These are phyloP conservation scores for Leptographium procerum DNA, from an alignment of 2,329 filamentous ascomycete genomes.

Conservation along the genomic window DNA sequence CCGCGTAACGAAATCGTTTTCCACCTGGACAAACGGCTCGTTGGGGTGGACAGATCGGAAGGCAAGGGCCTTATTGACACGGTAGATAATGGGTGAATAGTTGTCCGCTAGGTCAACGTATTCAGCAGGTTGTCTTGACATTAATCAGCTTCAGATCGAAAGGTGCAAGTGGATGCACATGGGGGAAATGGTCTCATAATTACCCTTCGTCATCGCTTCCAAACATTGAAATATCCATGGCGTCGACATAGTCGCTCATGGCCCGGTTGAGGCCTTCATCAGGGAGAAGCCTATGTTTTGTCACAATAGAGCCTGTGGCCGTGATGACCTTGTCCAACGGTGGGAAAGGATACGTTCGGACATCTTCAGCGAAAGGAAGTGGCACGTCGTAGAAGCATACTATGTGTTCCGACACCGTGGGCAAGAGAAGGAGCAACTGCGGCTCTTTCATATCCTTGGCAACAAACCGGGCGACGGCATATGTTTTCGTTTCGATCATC, in stretches of 20 bases:
- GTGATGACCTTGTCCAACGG: slow-evolving; percentile 81
- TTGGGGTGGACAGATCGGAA: slow-evolving; percentile 67
- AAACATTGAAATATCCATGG: slow-evolving; percentile 72
- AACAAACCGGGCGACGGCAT: slow-evolving; percentile 77
- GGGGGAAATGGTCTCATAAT: slow-evolving; percentile 13
- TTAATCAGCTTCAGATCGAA: neutral
- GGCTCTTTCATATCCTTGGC: slow-evolving; percentile 74
- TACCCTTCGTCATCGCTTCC: slow-evolving; percentile 66
- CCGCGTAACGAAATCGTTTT: slow-evolving; percentile 51
- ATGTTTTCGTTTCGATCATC: slow-evolving; percentile 72
- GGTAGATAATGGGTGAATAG: slow-evolving; percentile 78
- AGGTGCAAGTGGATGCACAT: neutral
- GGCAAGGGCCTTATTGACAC: slow-evolving; percentile 75
- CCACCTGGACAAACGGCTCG: slow-evolving; percentile 47
- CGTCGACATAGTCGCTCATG: slow-evolving; percentile 87
- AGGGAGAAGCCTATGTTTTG: slow-evolving; percentile 75
- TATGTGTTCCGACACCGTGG: slow-evolving; percentile 64
- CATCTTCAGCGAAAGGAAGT: slow-evolving; percentile 85
- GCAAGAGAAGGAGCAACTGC: slow-evolving; percentile 64
- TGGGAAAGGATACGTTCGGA: slow-evolving; percentile 83
- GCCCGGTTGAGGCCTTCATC: slow-evolving; percentile 60
- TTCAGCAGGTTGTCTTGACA: slow-evolving; percentile 39
- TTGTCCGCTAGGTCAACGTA: slow-evolving; percentile 71
- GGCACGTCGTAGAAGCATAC: slow-evolving; percentile 86
- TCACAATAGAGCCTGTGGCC: slow-evolving; percentile 68